Evolutionary conservation across 164 flowering plant genomes (phyloP), one percentile per base, ranked within the genome.

Genomic region (Vitis labrusca): DNA sequence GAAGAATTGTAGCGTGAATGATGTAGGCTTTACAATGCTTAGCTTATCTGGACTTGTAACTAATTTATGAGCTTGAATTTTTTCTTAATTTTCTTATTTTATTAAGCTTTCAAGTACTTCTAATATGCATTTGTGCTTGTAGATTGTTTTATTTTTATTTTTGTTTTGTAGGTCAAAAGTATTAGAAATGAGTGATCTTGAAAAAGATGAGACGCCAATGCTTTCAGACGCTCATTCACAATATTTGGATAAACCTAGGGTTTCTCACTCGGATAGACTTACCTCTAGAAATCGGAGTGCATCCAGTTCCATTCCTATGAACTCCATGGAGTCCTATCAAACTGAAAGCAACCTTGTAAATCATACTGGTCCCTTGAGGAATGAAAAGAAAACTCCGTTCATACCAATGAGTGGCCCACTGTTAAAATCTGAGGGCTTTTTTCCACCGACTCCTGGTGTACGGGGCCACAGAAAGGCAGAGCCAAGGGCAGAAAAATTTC

Each of bases 191-290:
- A 85, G 75, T 75, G 69, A 50, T 67, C 65, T 58, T 63, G 89
- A 88, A 32, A 89, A 75, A 77, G 96, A 91, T 77, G 87, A 86
- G 61, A 50, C 77, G 5, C 96, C 96, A 53, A 88, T 91, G 92
- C 75, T 88, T 14, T 82, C 83, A 55, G 77, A 69, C 50, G 70
- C 70, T 5, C 65, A 65, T 65, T 72, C 63, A 23, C 77, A 72
- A 49, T 44, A 32, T 10, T 72, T 61, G 12, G 78, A 80, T 37
- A 82, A 79, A 15, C 56, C 44, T 67, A 32, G 23, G 57, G 74
- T 76, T 70, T 66, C 74, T 63, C 79, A 69, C 53, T 72, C 64
- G 15, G 68, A 64, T 47, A 68, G 71, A 48, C 69, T 68, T 64
- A 9, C 71, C 17, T 70, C 77, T 9, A 73, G 81, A 73, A 73